Base-by-base conservation (phyloP, 2,329 filamentous ascomycete genomes). In the Zopfia rhizophila region DNA sequence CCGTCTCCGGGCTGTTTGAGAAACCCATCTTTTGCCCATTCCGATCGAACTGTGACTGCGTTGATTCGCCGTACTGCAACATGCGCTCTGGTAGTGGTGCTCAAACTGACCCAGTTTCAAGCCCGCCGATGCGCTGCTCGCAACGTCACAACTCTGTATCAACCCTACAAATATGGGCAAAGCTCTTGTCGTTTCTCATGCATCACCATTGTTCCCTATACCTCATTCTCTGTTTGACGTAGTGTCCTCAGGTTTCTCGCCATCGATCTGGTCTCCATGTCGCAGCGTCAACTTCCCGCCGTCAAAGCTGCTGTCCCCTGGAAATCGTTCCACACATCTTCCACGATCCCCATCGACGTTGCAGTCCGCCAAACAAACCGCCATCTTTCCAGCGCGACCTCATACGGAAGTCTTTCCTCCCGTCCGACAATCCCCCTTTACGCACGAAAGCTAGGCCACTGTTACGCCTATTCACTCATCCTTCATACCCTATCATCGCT, bases 1-100 rank as follows among this genome's bases (percentile, higher is more conserved):
- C 32, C 29, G 63, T 66, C 64, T 63, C 60, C 40, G 33, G 17
- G 51, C 32, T 55, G 58, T 61, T 38, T 51, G 56, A 58, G 44
- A 39, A 46, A 30, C 16, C 13, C 28, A 7, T 19, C 14, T 12
- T 31, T 38, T 52, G 30, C 47, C 39, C 18, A 3, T 14, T 19
- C 19, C 3, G 38, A 19, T 7, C 11, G n/a, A n/a, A n/a, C n/a
- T n/a, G n/a, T n/a, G n/a, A n/a, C n/a, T n/a, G n/a, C n/a, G n/a
- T n/a, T 17, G 25, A 27, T 47, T 32, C 19, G 29, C 27, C 25
- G 19, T 39, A 22, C n/a, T 16, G 7, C 30, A 31, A 27, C 19
- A 35, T 38, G 37, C 33, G 31, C 30, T 27, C 30, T 38, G 36
- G 33, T 40, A 53, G 35, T 42, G 51, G 38, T n/a, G n/a, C n/a